Percentiles rank a stretch among this genome's conserved stretches.
These are phyloP conservation scores for Globisporangium middletonii DNA, from an alignment of 352 stramenopile species.

Conservation along the genomic window DNA sequence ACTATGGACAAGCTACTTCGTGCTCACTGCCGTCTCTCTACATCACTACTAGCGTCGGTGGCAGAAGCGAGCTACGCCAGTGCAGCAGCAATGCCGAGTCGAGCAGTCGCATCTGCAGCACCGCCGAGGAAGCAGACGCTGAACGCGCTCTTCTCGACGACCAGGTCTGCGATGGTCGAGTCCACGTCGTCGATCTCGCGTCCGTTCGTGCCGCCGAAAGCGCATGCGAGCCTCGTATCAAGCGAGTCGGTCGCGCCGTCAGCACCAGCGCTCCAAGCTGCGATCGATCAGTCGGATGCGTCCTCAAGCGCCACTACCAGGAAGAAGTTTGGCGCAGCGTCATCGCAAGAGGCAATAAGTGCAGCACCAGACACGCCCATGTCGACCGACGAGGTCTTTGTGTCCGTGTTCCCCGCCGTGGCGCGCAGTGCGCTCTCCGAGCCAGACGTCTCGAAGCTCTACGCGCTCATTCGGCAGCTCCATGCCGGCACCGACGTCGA, in stretches of 20 bases:
- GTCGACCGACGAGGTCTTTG: constrained; percentile 17
- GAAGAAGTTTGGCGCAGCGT: constrained; percentile 19
- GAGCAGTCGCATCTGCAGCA: background rate
- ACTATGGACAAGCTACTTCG: background rate
- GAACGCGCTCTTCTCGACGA: constrained; percentile 44
- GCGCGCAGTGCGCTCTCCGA: constrained; percentile 45
- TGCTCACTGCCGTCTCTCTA: background rate
- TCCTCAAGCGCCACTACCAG: constrained; percentile 18
- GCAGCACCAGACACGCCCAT: background rate
- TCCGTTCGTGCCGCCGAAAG: constrained; percentile 42
- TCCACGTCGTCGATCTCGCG: constrained; percentile 62
- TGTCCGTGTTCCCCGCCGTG: constrained; percentile 40
- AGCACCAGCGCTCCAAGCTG: background rate
- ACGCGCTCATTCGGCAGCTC: constrained; percentile 54
- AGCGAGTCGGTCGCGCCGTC: background rate
- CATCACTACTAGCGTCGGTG: background rate
- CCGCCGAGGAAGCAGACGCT: constrained; percentile 39
- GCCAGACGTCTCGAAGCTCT: constrained; percentile 44
- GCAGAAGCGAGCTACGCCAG: background rate
- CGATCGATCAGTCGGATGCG: constrained; percentile 4
- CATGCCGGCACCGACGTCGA: constrained; percentile 36
- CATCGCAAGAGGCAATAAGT: background rate
- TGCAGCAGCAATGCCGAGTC: background rate
- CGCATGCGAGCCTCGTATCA: background rate
- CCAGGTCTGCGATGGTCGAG: constrained; percentile 52